phyloP scores from a whole-genome alignment of 208 protist genomes.

The Acanthamoeba castellanii region DNA sequence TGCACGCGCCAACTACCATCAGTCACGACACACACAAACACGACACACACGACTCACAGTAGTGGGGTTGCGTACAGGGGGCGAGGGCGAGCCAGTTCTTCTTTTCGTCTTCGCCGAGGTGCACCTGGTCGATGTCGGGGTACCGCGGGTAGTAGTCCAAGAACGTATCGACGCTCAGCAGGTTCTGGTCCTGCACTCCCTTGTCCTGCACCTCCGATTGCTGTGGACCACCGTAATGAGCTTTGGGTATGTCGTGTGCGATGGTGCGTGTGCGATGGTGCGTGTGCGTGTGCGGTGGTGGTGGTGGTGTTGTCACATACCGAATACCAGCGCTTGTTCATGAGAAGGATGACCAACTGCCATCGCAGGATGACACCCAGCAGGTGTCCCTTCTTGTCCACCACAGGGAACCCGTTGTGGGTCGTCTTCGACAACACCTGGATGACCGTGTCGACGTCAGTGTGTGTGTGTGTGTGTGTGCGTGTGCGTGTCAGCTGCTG shows the following conservation, averaged over 20 bases:
- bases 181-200: conserved; percentile 22
- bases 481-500: neutral
- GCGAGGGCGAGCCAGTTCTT: conserved; percentile 52
- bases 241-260: neutral
- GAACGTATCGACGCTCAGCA: conserved; percentile 53
- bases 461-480: neutral
- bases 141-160: conserved; percentile 52
- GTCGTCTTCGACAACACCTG: conserved; percentile 53
- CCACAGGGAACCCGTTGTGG: conserved; percentile 66
- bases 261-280: neutral
- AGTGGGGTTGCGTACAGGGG: neutral
- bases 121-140: conserved; percentile 18
- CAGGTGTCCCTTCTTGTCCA: conserved; percentile 64
- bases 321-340: conserved; percentile 67
- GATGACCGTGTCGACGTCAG: neutral
- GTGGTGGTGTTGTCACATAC: neutral
- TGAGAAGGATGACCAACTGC: conserved; percentile 64
- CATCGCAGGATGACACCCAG: conserved; percentile 61
- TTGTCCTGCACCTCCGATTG: conserved; percentile 53
- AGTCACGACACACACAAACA: neutral
- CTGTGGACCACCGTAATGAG: neutral
- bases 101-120: conserved; percentile 6
- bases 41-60: neutral
- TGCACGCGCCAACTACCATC: neutral
- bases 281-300: neutral